These are phyloP conservation scores for Schizophyllum amplum DNA, from an alignment of 1,284 basidiomycete species.

Conservation along the genomic window DNA sequence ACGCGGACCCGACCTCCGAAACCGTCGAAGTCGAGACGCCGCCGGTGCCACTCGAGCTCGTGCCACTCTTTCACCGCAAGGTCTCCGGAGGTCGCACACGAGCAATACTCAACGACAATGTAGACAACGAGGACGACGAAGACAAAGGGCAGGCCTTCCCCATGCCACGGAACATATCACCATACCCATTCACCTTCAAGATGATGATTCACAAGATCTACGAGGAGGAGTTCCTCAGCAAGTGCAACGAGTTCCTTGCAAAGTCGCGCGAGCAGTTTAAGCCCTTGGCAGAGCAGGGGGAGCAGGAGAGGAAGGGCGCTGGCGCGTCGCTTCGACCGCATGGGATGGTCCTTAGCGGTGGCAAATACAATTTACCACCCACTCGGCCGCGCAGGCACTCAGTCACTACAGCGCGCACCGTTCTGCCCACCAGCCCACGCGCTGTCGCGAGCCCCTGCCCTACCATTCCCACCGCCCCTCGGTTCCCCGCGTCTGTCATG, in stretches of 20 bases:
- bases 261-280: constrained; percentile 51
- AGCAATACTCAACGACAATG: constrained; percentile 13
- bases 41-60: constrained; percentile 34
- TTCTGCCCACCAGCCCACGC: constrained; percentile 10
- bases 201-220: constrained; percentile 59
- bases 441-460: constrained; percentile 2
- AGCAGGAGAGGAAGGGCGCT: constrained; percentile 11
- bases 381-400: constrained; percentile 24
- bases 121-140: constrained; percentile 24
- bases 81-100: constrained; percentile 30
- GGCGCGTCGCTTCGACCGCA: constrained; percentile 10
- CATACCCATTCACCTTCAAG: constrained; percentile 55
- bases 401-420: not conserved
- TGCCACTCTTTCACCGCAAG: constrained; percentile 36
- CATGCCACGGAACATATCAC: constrained; percentile 34
- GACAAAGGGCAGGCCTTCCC: constrained; percentile 18
- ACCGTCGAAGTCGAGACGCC: constrained; percentile 23
- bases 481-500: constrained; percentile 3
- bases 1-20: constrained; percentile 11
- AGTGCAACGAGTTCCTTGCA: constrained; percentile 38
- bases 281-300: constrained; percentile 33
- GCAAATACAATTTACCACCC: constrained; percentile 15
- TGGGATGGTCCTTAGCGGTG: constrained; percentile 18
- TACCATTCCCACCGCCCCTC: constrained; percentile 9
- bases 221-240: constrained; percentile 30